These are phyloP conservation scores for Pistacia vera DNA, from an alignment of 345 rosid genomes.

Conservation along the genomic window DNA sequence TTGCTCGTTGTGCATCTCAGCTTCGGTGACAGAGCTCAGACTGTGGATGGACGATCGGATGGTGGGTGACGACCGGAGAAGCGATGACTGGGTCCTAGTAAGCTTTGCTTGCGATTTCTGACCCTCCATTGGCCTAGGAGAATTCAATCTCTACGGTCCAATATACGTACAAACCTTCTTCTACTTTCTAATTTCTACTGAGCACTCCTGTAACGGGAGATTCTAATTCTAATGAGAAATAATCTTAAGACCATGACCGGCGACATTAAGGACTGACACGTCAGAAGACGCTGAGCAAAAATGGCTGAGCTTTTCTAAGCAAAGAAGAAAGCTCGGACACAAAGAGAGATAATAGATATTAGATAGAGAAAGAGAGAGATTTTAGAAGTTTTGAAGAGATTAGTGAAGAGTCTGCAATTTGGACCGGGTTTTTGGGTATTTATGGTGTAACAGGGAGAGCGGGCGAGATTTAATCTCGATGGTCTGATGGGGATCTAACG, in stretches of 20 bases:
- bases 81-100: constrained; percentile 78
- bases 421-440: constrained; percentile 39
- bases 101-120: constrained; percentile 66
- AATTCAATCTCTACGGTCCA: constrained; percentile 22
- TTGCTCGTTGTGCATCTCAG: constrained; percentile 31
- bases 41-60: constrained; percentile 89
- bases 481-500: constrained; percentile 45
- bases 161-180: neutral
- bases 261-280: constrained; percentile 42
- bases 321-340: neutral
- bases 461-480: constrained; percentile 40
- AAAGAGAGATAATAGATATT: neutral
- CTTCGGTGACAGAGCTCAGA: constrained; percentile 64
- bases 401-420: neutral
- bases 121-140: constrained; percentile 50
- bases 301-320: neutral
- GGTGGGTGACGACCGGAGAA: constrained; percentile 83
- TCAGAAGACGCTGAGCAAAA: neutral
- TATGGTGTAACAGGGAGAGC: constrained; percentile 34
- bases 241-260: constrained; percentile 34
- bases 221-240: constrained; percentile 45
- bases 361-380: neutral
- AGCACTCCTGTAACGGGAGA: constrained; percentile 53
- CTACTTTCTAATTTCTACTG: constrained; percentile 10
- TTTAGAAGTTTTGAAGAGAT: constrained; percentile 11